phyloP scores from a whole-genome alignment of 345 rosid species.

The Erucastrum elatum region DNA sequence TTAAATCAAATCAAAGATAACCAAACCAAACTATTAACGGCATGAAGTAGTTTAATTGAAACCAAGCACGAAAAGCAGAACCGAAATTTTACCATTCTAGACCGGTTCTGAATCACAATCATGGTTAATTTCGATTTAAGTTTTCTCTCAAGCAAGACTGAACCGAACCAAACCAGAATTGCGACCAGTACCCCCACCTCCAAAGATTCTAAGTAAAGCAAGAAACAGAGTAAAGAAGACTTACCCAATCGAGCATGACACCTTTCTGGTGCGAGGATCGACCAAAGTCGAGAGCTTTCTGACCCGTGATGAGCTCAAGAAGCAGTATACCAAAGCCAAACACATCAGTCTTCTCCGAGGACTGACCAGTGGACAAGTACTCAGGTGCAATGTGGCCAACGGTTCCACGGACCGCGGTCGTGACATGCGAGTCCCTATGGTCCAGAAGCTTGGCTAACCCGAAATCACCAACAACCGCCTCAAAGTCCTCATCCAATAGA shows the following conservation, averaged over 20 bases:
- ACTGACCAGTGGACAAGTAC: slow-evolving; percentile 85
- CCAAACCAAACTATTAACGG: neutral
- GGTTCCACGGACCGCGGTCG: slow-evolving; percentile 94
- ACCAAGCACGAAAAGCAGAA: neutral
- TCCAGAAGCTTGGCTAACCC: slow-evolving; percentile 96
- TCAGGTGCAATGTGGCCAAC: slow-evolving; percentile 96
- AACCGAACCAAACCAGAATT: neutral
- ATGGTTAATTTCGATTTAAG: neutral
- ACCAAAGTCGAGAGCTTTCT: slow-evolving; percentile 86
- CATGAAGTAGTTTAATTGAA: neutral
- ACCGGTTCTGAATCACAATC: neutral
- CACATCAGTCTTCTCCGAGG: slow-evolving; percentile 93
- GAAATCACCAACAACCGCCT: slow-evolving; percentile 98
- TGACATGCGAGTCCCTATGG: slow-evolving; percentile 91
- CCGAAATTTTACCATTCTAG: neutral
- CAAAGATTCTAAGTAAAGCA: slow-evolving; percentile 1
- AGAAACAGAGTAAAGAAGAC: slow-evolving; percentile 21
- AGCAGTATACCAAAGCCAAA: slow-evolving; percentile 93
- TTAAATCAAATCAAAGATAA: neutral
- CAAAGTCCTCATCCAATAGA: slow-evolving; percentile 83
- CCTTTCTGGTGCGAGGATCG: slow-evolving; percentile 87
- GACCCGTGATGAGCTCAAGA: slow-evolving; percentile 90
- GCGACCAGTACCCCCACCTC: neutral
- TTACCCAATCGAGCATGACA: slow-evolving; percentile 95
- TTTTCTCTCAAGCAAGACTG: neutral